Conservation (phyloP, 352 stramenopile genomes). For the Thalassiosira ordinaria region DNA sequence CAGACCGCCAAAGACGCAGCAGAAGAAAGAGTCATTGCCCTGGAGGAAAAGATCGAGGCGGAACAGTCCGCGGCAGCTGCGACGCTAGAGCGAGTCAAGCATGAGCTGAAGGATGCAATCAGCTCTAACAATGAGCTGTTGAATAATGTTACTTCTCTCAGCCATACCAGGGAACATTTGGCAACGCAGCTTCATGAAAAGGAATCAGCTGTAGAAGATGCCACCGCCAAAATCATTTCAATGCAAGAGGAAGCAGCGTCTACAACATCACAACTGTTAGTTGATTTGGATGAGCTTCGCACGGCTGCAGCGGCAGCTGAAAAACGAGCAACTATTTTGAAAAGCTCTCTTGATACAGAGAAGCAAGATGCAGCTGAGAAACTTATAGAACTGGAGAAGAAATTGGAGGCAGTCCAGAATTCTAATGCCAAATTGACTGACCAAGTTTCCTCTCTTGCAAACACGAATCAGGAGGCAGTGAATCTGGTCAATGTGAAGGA, state of each 20-base stretch:
- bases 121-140: not conserved
- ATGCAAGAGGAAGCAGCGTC: not conserved
- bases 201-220: not conserved
- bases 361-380: not conserved
- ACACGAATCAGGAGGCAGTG: too few species aligned
- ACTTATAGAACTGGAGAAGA: not conserved
- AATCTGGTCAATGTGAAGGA: slow-evolving; percentile 6
- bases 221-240: not conserved
- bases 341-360: not conserved
- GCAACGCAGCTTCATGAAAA: not conserved
- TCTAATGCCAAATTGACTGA: slow-evolving; percentile 10
- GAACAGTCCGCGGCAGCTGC: too few species aligned
- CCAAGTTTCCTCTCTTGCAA: slow-evolving; percentile 8
- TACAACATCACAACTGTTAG: not conserved
- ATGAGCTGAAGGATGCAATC: not conserved
- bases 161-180: not conserved
- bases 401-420: not conserved
- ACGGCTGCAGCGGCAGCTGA: not conserved
- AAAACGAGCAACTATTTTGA: slow-evolving; percentile 1
- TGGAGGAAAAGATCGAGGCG: too few species aligned
- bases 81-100: too few species aligned
- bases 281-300: not conserved
- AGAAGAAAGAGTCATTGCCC: too few species aligned
- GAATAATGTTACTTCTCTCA: not conserved
- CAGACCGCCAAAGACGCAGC: too few species aligned